Percentiles rank a stretch among this genome's conserved stretches.
phyloP scores from a whole-genome alignment of 176 grass and related monocot genomes.

The Phoenix dactylifera region DNA sequence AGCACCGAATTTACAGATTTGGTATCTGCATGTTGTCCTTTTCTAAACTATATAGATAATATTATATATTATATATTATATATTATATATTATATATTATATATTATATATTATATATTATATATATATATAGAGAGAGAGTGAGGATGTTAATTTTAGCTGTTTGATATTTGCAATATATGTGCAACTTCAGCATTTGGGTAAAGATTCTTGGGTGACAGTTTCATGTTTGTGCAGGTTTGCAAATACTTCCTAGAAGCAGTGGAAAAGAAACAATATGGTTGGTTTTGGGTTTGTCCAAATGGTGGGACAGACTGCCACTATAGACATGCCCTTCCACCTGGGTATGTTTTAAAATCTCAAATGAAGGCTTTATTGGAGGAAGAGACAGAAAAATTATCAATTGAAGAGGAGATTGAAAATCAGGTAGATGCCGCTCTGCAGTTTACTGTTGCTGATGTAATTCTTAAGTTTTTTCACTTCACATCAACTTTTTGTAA shows the following conservation, averaged over 20 bases:
- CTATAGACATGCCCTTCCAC: slow-evolving; percentile 90
- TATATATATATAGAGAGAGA: too few relatives aligned
- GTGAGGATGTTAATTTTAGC: too few relatives aligned
- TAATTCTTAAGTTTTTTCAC: too few relatives aligned
- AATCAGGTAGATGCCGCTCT: slow-evolving; percentile 43
- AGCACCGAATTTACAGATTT: too few relatives aligned
- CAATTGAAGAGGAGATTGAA: slow-evolving; percentile 99
- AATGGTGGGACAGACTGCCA: slow-evolving; percentile 92
- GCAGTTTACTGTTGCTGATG: not conserved
- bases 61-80: too few relatives aligned
- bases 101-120: too few relatives aligned
- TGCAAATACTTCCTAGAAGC: slow-evolving; percentile 95
- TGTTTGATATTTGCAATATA: too few relatives aligned
- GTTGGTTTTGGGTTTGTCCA: slow-evolving; percentile 98
- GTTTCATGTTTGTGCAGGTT: slow-evolving; percentile 42
- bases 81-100: too few relatives aligned
- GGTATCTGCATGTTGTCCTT: too few relatives aligned
- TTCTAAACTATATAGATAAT: too few relatives aligned
- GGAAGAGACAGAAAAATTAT: slow-evolving; percentile 80
- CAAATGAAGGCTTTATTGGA: slow-evolving; percentile 99
- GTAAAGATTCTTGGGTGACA: slow-evolving; percentile 9
- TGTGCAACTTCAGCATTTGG: not conserved
- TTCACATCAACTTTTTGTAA: not conserved
- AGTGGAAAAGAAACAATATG: slow-evolving; percentile 98
- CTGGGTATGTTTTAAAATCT: slow-evolving; percentile 94